These are phyloP conservation scores for Raffaelea albimanens DNA, from an alignment of 2,329 filamentous ascomycete species.

Conservation along the genomic window DNA sequence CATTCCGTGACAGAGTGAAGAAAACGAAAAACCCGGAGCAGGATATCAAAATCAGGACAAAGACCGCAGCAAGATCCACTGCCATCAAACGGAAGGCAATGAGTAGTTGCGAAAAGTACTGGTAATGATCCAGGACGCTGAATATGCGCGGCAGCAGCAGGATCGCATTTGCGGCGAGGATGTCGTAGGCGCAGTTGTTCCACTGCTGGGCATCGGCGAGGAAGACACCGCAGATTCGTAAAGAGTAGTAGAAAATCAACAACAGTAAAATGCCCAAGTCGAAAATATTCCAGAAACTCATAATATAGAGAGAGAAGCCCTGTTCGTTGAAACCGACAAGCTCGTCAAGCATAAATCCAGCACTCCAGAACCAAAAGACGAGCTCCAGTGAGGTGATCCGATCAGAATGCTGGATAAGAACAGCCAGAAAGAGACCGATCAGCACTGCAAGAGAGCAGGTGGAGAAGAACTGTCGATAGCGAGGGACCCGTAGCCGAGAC, in stretches of 20 bases:
- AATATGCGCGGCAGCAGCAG: conserved; percentile 85
- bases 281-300: conserved; percentile 97
- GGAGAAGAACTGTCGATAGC: conserved; percentile 84
- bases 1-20: conserved; percentile 70
- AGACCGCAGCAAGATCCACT: conserved; percentile 75
- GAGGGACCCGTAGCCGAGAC: conserved; percentile 79
- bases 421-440: conserved; percentile 75
- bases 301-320: conserved; percentile 90
- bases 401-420: conserved; percentile 65
- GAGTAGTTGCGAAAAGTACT: conserved; percentile 89
- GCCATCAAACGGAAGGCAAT: conserved; percentile 95
- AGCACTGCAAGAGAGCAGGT: conserved; percentile 80
- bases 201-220: conserved; percentile 65
- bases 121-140: conserved; percentile 87
- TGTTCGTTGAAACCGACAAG: conserved; percentile 94
- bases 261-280: conserved; percentile 82
- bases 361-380: conserved; percentile 96
- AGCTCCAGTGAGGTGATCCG: conserved; percentile 78
- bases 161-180: conserved; percentile 85
- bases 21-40: conserved; percentile 96
- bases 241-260: conserved; percentile 80
- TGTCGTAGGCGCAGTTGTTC: conserved; percentile 83
- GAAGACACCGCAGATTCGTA: conserved; percentile 81
- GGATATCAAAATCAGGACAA: conserved; percentile 73
- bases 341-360: conserved; percentile 93